Percentiles rank a stretch among this genome's conserved stretches.
These are phyloP conservation scores for Fusarium continuum DNA, from an alignment of 2,329 filamentous ascomycete genomes.

Conservation along the genomic window DNA sequence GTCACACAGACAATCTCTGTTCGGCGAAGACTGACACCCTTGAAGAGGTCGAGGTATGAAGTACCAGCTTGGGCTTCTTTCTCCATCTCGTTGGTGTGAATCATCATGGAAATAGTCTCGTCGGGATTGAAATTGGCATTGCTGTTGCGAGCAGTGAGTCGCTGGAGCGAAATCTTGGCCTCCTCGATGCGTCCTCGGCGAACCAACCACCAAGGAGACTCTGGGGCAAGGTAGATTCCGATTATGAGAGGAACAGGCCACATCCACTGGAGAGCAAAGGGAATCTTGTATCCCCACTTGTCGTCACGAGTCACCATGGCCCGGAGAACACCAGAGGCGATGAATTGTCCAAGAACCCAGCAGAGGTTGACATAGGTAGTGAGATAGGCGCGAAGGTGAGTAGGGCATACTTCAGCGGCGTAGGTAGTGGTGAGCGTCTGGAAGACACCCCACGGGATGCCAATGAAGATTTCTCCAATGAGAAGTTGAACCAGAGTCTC, in stretches of 20 bases:
- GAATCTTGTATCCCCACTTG: slow-evolving; percentile 58
- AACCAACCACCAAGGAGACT: slow-evolving; percentile 62
- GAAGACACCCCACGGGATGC: slow-evolving; percentile 59
- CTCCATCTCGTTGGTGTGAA: slow-evolving; percentile 61
- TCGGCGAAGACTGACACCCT: slow-evolving; percentile 55
- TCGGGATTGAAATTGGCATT: slow-evolving; percentile 50
- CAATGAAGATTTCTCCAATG: slow-evolving; percentile 57
- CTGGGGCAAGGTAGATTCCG: slow-evolving; percentile 56
- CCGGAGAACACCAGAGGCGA: slow-evolving; percentile 55
- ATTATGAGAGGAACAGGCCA: slow-evolving; percentile 58
- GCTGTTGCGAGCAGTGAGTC: slow-evolving; percentile 53
- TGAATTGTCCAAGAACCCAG: slow-evolving; percentile 60
- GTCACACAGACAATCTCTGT: slow-evolving; percentile 58
- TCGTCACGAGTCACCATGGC: slow-evolving; percentile 50
- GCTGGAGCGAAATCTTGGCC: slow-evolving; percentile 50
- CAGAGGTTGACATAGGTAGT: slow-evolving; percentile 61
- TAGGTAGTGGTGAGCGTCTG: slow-evolving; percentile 59
- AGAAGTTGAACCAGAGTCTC: slow-evolving; percentile 53
- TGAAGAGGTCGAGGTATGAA: slow-evolving; percentile 59
- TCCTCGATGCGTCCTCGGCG: slow-evolving; percentile 52
- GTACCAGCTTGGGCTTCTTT: slow-evolving; percentile 52
- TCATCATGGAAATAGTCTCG: slow-evolving; percentile 60
- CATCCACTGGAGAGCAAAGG: slow-evolving; percentile 60
- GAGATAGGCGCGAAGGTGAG: slow-evolving; percentile 58
- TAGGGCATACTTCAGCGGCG: slow-evolving; percentile 58